A percentile compares a stretch with the other conserved stretches of the same genome.
phyloP scores from a whole-genome alignment of 352 stramenopile species.

The Phytophthora capsici region DNA sequence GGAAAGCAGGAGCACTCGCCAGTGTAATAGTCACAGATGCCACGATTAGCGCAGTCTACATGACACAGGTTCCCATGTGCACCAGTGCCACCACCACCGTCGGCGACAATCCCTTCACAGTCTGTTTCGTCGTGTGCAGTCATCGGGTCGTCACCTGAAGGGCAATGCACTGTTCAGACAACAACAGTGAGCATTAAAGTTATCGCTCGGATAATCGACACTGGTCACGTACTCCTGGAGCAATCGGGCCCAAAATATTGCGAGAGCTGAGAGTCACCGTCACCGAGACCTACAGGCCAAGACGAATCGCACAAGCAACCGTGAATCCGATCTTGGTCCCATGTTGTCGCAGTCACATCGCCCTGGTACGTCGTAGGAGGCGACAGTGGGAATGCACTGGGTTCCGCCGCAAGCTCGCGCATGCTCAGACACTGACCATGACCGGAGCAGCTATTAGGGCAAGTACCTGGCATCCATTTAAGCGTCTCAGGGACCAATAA shows the following conservation, averaged over 20 bases:
- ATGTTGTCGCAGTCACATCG: conserved; percentile 63
- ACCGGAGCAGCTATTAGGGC: conserved; percentile 71
- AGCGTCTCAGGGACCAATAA: background rate
- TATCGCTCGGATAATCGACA: background rate
- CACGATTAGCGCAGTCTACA: conserved; percentile 80
- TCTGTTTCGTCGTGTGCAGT: conserved; percentile 87
- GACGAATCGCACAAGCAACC: conserved; percentile 85
- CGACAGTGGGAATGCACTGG: conserved; percentile 67
- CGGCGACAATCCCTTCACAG: conserved; percentile 62
- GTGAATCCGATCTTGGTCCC: conserved; percentile 79
- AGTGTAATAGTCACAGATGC: conserved; percentile 73
- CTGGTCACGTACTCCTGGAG: conserved; percentile 54
- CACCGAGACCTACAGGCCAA: conserved; percentile 74
- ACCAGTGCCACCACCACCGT: conserved; percentile 46
- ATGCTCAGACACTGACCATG: conserved; percentile 81
- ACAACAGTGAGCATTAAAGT: no score
- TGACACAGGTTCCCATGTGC: conserved; percentile 67
- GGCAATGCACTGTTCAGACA: conserved; percentile 65
- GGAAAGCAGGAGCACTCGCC: conserved; percentile 74
- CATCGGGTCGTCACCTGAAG: conserved; percentile 88
- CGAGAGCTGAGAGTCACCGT: conserved; percentile 76
- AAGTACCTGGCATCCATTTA: conserved; percentile 28
- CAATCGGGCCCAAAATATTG: conserved; percentile 92
- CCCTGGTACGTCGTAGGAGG: conserved; percentile 58
- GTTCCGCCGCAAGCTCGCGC: conserved; percentile 51